phyloP scores from a whole-genome alignment of 768 basidiomycete species.

The Lactarius quietus region DNA sequence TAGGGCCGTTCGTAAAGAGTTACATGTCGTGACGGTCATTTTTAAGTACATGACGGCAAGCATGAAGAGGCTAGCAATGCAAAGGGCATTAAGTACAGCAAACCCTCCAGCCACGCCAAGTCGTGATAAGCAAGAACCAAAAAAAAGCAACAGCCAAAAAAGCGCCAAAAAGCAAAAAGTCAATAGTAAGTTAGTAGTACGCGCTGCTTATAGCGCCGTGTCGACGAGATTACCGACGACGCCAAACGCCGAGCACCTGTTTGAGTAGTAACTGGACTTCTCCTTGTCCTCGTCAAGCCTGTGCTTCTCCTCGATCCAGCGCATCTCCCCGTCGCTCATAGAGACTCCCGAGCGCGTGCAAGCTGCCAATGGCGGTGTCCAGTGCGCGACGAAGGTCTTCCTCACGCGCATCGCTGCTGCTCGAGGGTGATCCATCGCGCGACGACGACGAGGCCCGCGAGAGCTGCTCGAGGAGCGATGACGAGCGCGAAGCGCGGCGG shows the following conservation, averaged over 20 bases:
- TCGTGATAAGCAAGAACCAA: neutral
- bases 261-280: constrained; percentile 57
- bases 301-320: constrained; percentile 70
- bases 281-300: constrained; percentile 64
- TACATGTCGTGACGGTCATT: constrained; percentile 15
- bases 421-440: constrained; percentile 53
- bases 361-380: constrained; percentile 63
- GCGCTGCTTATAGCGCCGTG: neutral
- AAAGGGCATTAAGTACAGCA: neutral
- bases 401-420: constrained; percentile 47
- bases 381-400: constrained; percentile 66
- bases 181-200: neutral
- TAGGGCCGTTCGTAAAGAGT: neutral
- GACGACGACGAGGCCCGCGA: constrained; percentile 40
- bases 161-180: neutral
- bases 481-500: constrained; percentile 46
- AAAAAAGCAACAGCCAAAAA: neutral
- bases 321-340: constrained; percentile 65
- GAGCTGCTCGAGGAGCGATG: constrained; percentile 47
- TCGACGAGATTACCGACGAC: constrained; percentile 22
- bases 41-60: constrained; percentile 1
- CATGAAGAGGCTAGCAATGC: neutral
- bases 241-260: constrained; percentile 50
- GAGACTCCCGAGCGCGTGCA: constrained; percentile 57
- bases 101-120: neutral